Evolutionary conservation across 1,139 yeast genomes (phyloP).

Genomic region (Lodderomyces orthopsilosis): DNA sequence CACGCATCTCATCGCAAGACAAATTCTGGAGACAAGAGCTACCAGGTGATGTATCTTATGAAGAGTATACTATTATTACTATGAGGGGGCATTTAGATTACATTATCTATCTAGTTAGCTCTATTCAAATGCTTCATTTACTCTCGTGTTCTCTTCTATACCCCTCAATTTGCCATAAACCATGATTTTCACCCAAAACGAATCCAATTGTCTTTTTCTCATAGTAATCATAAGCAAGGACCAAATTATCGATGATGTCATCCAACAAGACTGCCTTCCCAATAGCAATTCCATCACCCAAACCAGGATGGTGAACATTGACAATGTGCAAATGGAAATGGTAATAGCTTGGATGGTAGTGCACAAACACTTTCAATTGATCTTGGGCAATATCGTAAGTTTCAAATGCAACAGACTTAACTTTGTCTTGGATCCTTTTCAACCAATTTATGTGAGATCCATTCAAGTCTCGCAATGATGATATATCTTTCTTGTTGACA

Average conservation of each 20-base stretch:
- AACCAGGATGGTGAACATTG: conserved; percentile 66
- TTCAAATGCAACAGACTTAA: conserved; percentile 47
- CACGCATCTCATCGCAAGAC: conserved; percentile 1
- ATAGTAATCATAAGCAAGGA: conserved; percentile 47
- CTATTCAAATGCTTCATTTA: not conserved
- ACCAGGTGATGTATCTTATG: too few relatives aligned
- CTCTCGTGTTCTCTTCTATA: conserved; percentile 15
- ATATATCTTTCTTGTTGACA: conserved; percentile 67
- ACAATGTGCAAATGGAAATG: conserved; percentile 95
- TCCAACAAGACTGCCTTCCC: conserved; percentile 85
- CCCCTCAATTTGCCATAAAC: conserved; percentile 56
- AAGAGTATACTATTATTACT: too few relatives aligned
- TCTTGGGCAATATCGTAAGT: conserved; percentile 38
- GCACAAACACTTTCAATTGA: conserved; percentile 71
- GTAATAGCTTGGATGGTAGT: conserved; percentile 94
- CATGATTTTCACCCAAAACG: conserved; percentile 71
- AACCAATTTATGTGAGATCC: conserved; percentile 59
- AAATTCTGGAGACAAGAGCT: conserved; percentile 1
- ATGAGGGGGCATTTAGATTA: too few relatives aligned
- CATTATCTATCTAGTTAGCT: not conserved
- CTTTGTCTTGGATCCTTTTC: conserved; percentile 38
- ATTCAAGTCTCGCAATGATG: conserved; percentile 73
- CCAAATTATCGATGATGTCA: conserved; percentile 73
- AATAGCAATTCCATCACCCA: conserved; percentile 66
- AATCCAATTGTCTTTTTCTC: conserved; percentile 46